A percentile compares a stretch with the other conserved stretches of the same genome.
These are phyloP conservation scores for Xylaria cubensis DNA, from an alignment of 495 filamentous ascomycete genomes.

Conservation along the genomic window DNA sequence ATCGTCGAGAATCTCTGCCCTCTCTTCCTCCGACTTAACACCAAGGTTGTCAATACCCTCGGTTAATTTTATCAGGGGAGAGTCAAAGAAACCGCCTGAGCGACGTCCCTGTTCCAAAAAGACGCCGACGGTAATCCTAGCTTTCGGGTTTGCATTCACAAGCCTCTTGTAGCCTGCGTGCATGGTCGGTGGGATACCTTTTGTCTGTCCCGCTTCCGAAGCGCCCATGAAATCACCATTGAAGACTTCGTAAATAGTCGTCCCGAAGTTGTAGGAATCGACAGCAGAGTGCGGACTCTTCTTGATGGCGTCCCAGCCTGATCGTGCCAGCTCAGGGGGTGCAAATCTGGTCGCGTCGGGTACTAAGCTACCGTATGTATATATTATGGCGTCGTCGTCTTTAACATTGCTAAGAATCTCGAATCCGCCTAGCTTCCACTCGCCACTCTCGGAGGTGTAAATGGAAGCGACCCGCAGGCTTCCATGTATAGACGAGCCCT, in stretches of 20 bases:
- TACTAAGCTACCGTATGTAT: constrained; percentile 84
- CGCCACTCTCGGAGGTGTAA: constrained; percentile 91
- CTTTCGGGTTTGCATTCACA: constrained; percentile 85
- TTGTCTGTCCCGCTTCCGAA: constrained; percentile 83
- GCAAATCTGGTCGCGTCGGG: constrained; percentile 83
- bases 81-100: constrained; percentile 87
- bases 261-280: constrained; percentile 86
- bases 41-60: constrained; percentile 92
- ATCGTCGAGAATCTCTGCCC: constrained; percentile 85
- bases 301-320: constrained; percentile 88
- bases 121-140: constrained; percentile 79
- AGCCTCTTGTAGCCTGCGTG: constrained; percentile 87
- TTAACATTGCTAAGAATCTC: constrained; percentile 94
- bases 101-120: constrained; percentile 91
- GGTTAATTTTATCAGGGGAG: constrained; percentile 84
- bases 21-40: constrained; percentile 81
- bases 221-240: constrained; percentile 76
- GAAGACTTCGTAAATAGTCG: constrained; percentile 87
- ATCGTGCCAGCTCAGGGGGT: constrained; percentile 83
- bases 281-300: constrained; percentile 79
- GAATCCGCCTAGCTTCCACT: constrained; percentile 96
- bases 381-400: constrained; percentile 90
- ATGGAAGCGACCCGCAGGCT: constrained; percentile 83
- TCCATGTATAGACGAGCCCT: constrained; percentile 89
- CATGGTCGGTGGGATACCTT: constrained; percentile 86